Evolutionary conservation across 331 rosid species (phyloP).

Genomic region (Phaseolus coccineus): DNA sequence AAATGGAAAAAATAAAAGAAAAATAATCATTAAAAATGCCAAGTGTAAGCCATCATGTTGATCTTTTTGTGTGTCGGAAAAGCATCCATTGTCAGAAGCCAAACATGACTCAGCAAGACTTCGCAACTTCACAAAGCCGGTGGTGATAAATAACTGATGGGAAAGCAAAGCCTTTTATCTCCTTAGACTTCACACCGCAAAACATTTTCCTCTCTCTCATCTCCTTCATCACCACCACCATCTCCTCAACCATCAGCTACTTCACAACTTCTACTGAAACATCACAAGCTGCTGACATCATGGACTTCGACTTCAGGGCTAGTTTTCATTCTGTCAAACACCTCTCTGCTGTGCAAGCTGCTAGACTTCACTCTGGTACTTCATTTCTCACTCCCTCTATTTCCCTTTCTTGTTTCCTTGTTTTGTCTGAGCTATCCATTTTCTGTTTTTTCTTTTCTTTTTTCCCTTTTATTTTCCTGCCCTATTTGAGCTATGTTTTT

Average conservation of each 20-base stretch:
- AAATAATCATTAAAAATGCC: slow-evolving; percentile 25
- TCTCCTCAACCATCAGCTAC: slow-evolving; percentile 9
- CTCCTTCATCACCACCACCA: slow-evolving; percentile 25
- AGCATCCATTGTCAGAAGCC: slow-evolving; percentile 53
- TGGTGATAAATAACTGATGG: slow-evolving; percentile 37
- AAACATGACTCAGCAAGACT: slow-evolving; percentile 50
- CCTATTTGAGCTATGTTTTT: slow-evolving; percentile 11
- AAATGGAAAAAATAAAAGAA: neutral
- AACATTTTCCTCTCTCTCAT: neutral
- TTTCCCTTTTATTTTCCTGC: neutral
- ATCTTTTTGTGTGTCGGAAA: slow-evolving; percentile 59
- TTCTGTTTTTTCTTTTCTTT: neutral
- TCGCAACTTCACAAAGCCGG: slow-evolving; percentile 44
- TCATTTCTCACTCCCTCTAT: neutral
- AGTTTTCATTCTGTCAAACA: slow-evolving; percentile 61
- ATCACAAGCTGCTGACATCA: slow-evolving; percentile 37
- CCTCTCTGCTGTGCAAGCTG: slow-evolving; percentile 72
- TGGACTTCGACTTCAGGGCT: slow-evolving; percentile 82
- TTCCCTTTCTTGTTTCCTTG: neutral
- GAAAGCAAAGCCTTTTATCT: slow-evolving; percentile 3
- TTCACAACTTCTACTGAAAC: neutral
- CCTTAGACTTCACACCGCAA: neutral
- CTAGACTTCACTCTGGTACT: slow-evolving; percentile 78
- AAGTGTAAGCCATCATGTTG: slow-evolving; percentile 48
- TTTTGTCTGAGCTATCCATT: slow-evolving; percentile 6